Conservation (phyloP, 2,329 filamentous ascomycete species). For the Dactylellina leptospora region DNA sequence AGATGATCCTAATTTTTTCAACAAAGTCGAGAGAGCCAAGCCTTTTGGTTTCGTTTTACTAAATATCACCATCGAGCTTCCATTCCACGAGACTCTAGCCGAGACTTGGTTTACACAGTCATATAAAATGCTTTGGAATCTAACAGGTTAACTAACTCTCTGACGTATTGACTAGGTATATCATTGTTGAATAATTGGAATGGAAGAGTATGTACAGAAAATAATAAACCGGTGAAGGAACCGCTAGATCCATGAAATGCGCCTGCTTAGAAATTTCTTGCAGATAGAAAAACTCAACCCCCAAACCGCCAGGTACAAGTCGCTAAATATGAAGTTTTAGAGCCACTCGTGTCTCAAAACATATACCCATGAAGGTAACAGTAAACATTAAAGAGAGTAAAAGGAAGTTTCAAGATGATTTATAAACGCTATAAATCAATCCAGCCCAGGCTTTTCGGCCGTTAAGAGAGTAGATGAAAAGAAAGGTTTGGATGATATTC, state of each 20-base stretch:
- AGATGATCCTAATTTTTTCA: background rate
- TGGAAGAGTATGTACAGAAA: slow-evolving; percentile 48
- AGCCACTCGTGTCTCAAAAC: slow-evolving; percentile 6
- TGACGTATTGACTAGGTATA: slow-evolving; percentile 8
- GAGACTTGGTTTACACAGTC: too few species aligned
- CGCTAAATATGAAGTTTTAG: slow-evolving; percentile 23
- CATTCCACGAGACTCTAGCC: slow-evolving; percentile 14
- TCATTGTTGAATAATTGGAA: too few species aligned
- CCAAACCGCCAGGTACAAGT: too few species aligned
- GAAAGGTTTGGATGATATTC: slow-evolving; percentile 16
- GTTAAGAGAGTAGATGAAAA: slow-evolving; percentile 10
- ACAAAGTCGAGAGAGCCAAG: background rate
- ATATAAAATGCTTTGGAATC: too few species aligned
- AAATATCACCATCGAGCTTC: background rate
- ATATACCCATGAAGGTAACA: slow-evolving; percentile 12
- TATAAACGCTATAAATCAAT: background rate
- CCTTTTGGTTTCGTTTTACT: too few species aligned
- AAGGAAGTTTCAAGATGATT: slow-evolving; percentile 1
- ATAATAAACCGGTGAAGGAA: slow-evolving; percentile 10
- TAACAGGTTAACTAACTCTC: too few species aligned
- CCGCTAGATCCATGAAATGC: slow-evolving; percentile 27
- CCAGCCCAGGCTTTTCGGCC: slow-evolving; percentile 14
- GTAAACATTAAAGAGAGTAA: slow-evolving; percentile 16
- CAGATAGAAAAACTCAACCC: slow-evolving; percentile 6
- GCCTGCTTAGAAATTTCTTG: slow-evolving; percentile 36